These are phyloP conservation scores for Clavispora carvajalis DNA, from an alignment of 805 yeast genomes.

Conservation along the genomic window DNA sequence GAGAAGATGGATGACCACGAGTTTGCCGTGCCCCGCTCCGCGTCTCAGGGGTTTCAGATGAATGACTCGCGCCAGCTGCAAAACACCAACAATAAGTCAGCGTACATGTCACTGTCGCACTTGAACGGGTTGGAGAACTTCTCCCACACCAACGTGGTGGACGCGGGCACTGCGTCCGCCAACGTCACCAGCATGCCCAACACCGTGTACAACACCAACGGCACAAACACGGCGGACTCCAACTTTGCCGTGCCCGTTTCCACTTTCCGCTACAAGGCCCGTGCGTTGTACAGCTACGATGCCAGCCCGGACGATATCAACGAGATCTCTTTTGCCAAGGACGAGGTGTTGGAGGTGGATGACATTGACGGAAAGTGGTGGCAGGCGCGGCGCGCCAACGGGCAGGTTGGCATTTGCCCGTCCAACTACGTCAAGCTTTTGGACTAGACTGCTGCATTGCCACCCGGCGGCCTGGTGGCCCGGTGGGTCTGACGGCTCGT, in stretches of 20 bases:
- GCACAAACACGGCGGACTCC: constrained; percentile 19
- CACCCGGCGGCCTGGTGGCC: neutral
- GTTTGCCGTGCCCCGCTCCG: constrained; percentile 13
- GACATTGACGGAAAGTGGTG: constrained; percentile 98
- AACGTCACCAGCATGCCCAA: constrained; percentile 3
- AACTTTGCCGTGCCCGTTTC: constrained; percentile 16
- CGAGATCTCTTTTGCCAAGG: constrained; percentile 85
- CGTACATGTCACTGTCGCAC: constrained; percentile 50
- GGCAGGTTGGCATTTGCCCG: constrained; percentile 95
- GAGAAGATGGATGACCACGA: constrained; percentile 22
- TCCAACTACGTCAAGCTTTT: constrained; percentile 84
- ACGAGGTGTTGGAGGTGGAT: constrained; percentile 85
- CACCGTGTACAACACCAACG: constrained; percentile 15
- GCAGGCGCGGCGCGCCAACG: constrained; percentile 88
- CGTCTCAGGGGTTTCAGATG: constrained; percentile 23
- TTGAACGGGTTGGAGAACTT: constrained; percentile 59
- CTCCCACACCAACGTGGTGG: constrained; percentile 33
- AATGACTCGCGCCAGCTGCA: constrained; percentile 33
- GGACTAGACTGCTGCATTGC: constrained; percentile 23
- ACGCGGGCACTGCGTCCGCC: constrained; percentile 20
- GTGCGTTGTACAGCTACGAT: constrained; percentile 78
- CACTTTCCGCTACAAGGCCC: constrained; percentile 73
- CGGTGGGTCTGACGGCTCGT: neutral
- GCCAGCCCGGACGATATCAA: constrained; percentile 92
- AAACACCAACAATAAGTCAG: constrained; percentile 25